Evolutionary conservation across 2,329 filamentous ascomycete species (phyloP).

Genomic region (Fusarium xyrophilum): DNA sequence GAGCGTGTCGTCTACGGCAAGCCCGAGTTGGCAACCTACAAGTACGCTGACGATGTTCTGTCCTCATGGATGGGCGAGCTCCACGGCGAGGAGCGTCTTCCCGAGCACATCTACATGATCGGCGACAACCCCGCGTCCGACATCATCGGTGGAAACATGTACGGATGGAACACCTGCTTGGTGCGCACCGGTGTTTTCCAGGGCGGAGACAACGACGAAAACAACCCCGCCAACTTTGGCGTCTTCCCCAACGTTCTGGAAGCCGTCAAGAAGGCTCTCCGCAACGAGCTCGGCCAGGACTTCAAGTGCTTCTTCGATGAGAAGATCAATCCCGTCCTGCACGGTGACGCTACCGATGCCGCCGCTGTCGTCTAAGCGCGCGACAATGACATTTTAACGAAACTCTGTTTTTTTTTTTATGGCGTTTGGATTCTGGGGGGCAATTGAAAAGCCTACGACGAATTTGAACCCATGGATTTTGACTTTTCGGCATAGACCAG

Average conservation of each 20-base stretch:
- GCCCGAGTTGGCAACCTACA: conserved; percentile 76
- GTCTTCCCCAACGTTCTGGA: conserved; percentile 77
- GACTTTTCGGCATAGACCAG: conserved; percentile 34
- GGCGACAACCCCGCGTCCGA: conserved; percentile 72
- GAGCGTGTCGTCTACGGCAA: conserved; percentile 62
- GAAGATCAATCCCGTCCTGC: conserved; percentile 71
- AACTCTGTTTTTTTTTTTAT: not conserved
- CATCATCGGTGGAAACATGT: conserved; percentile 72
- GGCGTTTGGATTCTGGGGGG: conserved; percentile 26
- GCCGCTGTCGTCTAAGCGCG: conserved; percentile 33
- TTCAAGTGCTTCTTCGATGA: conserved; percentile 78
- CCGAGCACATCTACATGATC: conserved; percentile 85
- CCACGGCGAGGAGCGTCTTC: conserved; percentile 71
- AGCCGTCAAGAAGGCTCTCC: conserved; percentile 67
- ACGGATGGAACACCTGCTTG: conserved; percentile 82
- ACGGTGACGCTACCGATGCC: conserved; percentile 47
- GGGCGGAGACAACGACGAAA: conserved; percentile 75
- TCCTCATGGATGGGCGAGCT: conserved; percentile 77
- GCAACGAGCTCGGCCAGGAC: conserved; percentile 74
- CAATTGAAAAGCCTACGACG: conserved; percentile 21
- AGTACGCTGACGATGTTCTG: conserved; percentile 68
- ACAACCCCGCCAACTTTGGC: conserved; percentile 79
- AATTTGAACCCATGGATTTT: conserved; percentile 22
- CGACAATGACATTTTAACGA: conserved; percentile 6
- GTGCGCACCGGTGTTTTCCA: conserved; percentile 82